These are phyloP conservation scores for Thraustochytrium sp. DNA, from an alignment of 352 stramenopile genomes.

Conservation along the genomic window DNA sequence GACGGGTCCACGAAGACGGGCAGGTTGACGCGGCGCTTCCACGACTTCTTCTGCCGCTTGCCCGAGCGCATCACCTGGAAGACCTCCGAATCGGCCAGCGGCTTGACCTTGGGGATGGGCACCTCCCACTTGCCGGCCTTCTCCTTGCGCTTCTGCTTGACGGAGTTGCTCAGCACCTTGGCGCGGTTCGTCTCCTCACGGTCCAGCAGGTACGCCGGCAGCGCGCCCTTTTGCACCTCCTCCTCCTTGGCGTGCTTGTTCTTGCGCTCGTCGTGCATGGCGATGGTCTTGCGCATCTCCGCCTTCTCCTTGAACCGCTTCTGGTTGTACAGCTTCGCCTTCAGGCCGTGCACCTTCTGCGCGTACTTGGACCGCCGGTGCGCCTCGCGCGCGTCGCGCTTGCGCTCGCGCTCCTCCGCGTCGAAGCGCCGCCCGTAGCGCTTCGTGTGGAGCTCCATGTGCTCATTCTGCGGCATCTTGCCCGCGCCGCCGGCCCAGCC, in stretches of 20 bases:
- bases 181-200: constrained; percentile 94
- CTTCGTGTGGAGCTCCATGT: constrained; percentile 99
- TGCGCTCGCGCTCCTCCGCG: constrained; percentile 83
- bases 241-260: constrained; percentile 99
- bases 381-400: constrained; percentile 95
- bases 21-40: constrained; percentile 87
- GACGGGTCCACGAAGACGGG: constrained; percentile 98
- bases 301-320: constrained; percentile 99
- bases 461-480: constrained; percentile 77
- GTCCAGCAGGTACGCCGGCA: constrained; percentile 98
- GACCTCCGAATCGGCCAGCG: constrained; percentile 99
- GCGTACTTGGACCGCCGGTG: constrained; percentile 95
- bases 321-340: constrained; percentile 98
- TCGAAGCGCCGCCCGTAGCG: constrained; percentile 97
- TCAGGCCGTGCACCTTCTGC: constrained; percentile 96
- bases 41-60: constrained; percentile 88
- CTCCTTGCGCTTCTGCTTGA: constrained; percentile 99
- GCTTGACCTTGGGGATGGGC: constrained; percentile 88
- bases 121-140: constrained; percentile 99
- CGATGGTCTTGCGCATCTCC: constrained; percentile 98
- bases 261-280: constrained; percentile 95
- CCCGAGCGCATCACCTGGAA: constrained; percentile 97
- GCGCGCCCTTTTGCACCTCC: constrained; percentile 86
- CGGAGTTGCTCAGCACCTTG: constrained; percentile 99
- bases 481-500: neutral